These are phyloP conservation scores for Allium cepa DNA, from an alignment of 106 monocot species.

Conservation along the genomic window DNA sequence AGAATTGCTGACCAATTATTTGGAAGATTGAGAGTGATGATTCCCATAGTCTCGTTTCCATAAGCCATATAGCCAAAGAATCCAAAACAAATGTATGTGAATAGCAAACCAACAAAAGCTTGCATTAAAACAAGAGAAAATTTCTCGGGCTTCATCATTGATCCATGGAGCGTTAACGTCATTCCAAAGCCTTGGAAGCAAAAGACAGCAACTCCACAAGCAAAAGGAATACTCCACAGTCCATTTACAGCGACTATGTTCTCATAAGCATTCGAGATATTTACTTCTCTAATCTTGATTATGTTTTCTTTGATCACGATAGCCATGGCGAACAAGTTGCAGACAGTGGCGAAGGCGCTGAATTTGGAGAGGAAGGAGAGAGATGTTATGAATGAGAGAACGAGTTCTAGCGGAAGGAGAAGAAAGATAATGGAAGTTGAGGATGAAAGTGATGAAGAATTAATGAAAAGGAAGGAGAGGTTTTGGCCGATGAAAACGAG, in stretches of 20 bases:
- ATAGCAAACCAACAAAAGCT: not conserved
- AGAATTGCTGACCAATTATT: not conserved
- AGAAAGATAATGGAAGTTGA: not conserved
- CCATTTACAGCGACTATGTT: constrained; percentile 1
- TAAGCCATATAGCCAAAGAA: not conserved
- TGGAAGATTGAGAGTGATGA: constrained; percentile 2
- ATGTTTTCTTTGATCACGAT: constrained; percentile 12
- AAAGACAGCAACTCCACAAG: constrained; percentile 1
- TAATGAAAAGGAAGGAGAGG: not conserved
- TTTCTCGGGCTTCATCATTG: not conserved
- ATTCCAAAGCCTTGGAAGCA: constrained; percentile 5
- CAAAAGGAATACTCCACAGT: constrained; percentile 4
- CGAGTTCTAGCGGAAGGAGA: not conserved
- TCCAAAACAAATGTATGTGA: not conserved
- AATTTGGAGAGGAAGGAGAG: constrained; percentile 6
- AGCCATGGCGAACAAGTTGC: constrained; percentile 10
- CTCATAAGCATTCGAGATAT: too few relatives aligned
- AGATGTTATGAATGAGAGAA: constrained; percentile 6
- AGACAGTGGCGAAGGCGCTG: not conserved
- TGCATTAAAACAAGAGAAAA: not conserved
- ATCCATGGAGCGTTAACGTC: not conserved
- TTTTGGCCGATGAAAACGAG: constrained; percentile 4
- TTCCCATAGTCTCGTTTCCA: not conserved
- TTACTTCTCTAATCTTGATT: constrained; percentile 10
- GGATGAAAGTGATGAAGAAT: not conserved